These are phyloP conservation scores for Penicillium flavigenum DNA, from an alignment of 495 filamentous ascomycete species.

Conservation along the genomic window DNA sequence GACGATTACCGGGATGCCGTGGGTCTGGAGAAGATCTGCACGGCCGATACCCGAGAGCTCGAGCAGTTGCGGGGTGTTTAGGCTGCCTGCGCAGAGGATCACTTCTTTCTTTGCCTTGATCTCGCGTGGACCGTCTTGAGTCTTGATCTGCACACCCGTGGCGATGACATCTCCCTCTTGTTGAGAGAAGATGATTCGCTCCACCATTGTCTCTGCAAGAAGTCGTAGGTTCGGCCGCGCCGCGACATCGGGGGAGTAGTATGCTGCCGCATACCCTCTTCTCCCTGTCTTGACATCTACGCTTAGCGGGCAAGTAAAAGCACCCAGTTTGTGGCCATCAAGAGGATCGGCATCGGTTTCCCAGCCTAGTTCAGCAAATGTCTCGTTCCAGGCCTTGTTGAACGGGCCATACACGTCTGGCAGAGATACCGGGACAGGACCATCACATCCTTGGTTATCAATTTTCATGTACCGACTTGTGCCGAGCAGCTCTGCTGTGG, in stretches of 20 bases:
- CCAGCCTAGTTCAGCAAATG: constrained; percentile 26
- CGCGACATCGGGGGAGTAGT: constrained; percentile 29
- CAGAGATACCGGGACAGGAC: constrained; percentile 28
- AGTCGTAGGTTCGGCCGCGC: constrained; percentile 48
- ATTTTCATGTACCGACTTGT: constrained; percentile 18
- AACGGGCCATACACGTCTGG: constrained; percentile 24
- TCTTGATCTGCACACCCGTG: constrained; percentile 40
- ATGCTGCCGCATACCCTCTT: constrained; percentile 42
- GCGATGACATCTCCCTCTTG: constrained; percentile 23
- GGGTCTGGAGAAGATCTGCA: constrained; percentile 24
- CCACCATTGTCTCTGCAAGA: constrained; percentile 44
- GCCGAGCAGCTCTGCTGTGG: constrained; percentile 12
- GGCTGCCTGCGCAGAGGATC: constrained; percentile 53
- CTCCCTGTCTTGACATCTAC: constrained; percentile 26
- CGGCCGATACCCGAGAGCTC: constrained; percentile 60
- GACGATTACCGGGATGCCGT: constrained; percentile 36
- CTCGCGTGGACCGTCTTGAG: constrained; percentile 22
- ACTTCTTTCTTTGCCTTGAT: constrained; percentile 54
- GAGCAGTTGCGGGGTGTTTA: constrained; percentile 54
- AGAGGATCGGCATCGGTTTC: constrained; percentile 25
- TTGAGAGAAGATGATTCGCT: constrained; percentile 38
- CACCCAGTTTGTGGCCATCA: constrained; percentile 23
- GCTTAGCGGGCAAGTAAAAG: constrained; percentile 21
- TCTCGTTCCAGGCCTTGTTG: constrained; percentile 30
- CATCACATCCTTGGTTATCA: constrained; percentile 20